Base-by-base conservation (phyloP, 1,284 basidiomycete genomes). In the Heterobasidion parviporum region DNA sequence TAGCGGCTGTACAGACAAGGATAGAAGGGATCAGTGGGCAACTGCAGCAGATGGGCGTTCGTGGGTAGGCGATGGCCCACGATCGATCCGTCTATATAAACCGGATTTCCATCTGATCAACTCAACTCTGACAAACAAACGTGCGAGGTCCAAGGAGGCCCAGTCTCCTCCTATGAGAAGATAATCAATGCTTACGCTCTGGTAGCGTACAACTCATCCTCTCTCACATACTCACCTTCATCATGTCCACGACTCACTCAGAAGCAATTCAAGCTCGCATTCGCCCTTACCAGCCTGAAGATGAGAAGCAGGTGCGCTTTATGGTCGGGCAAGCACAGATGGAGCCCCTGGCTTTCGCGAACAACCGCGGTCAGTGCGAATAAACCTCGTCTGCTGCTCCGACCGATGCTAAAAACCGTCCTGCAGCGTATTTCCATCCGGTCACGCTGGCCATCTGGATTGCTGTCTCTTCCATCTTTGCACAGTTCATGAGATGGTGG, bases 301-400 rank as follows among this genome's bases (percentile, higher is more conserved):
- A 62, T 48, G 61, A 62, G 55, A 62, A 57, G 18, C 51, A 56
- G 8, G 78, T 83, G 38, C 79, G 77, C 55, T 89, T 90, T 69
- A 75, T 80, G 59, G 70, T 92, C 16, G 85, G 82, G 34, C 85
- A 87, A 64, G 74, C 82, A 8, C 74, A 78, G 50, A 84, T 92
- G 81, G 87, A 89, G 64, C 74, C 77, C 18, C 76, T 92, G 36
- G 83, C 86, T 6, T 69, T 74, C 10, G 89, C 89, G 26, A 93
- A 93, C 66, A 74, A 71, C 57, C 72, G 71, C 68, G 72, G 90
- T 87, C 60, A 49, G 74, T 68, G 50, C 14, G 16, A 36, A 16
- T 43, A 41, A 43, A 49, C 52, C 14, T 35, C 36, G 34, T 6
- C 32, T 50, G 44, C 3, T 35, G 9, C 33, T 50, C 56, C 56